phyloP scores from a whole-genome alignment of 768 basidiomycete species.

The Rhizopogon sp. region DNA sequence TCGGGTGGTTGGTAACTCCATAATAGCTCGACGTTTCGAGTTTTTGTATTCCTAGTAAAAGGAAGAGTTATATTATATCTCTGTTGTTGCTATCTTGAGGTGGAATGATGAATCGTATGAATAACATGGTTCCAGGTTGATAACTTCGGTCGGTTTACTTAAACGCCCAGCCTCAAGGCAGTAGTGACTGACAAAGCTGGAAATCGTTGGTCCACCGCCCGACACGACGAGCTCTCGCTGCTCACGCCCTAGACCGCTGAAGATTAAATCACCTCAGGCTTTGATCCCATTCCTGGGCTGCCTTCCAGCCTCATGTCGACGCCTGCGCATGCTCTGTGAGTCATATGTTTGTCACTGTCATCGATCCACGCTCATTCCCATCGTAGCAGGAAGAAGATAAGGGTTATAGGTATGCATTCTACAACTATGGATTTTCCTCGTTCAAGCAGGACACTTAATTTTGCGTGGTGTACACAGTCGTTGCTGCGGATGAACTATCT shows the following conservation, averaged over 20 bases:
- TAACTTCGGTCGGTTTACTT: too few relatives aligned
- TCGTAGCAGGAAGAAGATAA: conserved; percentile 62
- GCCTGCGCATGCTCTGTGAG: conserved; percentile 22
- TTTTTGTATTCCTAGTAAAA: too few relatives aligned
- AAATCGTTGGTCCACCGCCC: too few relatives aligned
- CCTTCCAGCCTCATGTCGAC: conserved; percentile 20
- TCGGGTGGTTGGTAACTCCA: too few relatives aligned
- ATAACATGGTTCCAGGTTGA: too few relatives aligned
- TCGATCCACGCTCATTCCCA: conserved; percentile 9
- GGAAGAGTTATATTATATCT: too few relatives aligned
- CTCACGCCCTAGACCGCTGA: background rate
- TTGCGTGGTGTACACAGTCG: conserved; percentile 47
- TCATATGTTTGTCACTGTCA: background rate
- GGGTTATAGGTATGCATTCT: conserved; percentile 58
- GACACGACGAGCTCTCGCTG: background rate
- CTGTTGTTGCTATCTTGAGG: too few relatives aligned
- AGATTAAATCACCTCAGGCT: background rate
- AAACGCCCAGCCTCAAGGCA: too few relatives aligned
- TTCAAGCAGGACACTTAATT: background rate
- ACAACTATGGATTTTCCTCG: background rate
- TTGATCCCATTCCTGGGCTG: background rate
- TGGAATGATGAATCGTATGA: too few relatives aligned
- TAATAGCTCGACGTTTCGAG: too few relatives aligned
- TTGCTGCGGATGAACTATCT: conserved; percentile 90
- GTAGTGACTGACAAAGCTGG: too few relatives aligned